phyloP scores from a whole-genome alignment of 129 eudicot genomes.

The Tagetes erecta region DNA sequence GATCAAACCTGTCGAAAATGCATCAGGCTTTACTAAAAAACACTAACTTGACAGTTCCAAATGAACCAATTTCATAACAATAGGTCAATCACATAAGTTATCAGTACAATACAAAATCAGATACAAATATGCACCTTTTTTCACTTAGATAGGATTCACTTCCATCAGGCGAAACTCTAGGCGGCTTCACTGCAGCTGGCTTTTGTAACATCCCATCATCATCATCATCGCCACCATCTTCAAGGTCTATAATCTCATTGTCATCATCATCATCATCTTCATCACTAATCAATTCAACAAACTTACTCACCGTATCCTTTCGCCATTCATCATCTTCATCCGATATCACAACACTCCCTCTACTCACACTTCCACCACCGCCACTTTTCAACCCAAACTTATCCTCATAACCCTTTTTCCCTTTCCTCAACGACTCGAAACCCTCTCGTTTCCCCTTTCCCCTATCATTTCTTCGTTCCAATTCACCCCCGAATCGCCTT shows the following conservation, averaged over 20 bases:
- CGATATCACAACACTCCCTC: slow-evolving; percentile 31
- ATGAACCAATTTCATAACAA: too few species aligned
- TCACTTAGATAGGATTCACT: too few species aligned
- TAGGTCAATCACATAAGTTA: too few species aligned
- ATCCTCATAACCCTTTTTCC: slow-evolving; percentile 12
- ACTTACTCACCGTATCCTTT: slow-evolving; percentile 32
- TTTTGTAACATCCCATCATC: slow-evolving; percentile 31
- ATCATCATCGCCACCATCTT: slow-evolving; percentile 25
- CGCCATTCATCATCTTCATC: slow-evolving; percentile 42
- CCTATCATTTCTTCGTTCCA: slow-evolving; percentile 27
- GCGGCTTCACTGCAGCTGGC: slow-evolving; percentile 21
- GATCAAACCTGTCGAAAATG: too few species aligned
- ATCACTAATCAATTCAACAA: slow-evolving; percentile 58
- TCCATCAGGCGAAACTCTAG: too few species aligned
- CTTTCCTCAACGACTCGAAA: slow-evolving; percentile 1
- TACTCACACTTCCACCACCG: slow-evolving; percentile 33
- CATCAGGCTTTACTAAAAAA: too few species aligned
- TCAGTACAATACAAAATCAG: too few species aligned
- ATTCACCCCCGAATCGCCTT: too few species aligned
- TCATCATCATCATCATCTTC: slow-evolving; percentile 48
- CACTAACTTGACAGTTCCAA: too few species aligned
- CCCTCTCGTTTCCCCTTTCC: slow-evolving; percentile 11
- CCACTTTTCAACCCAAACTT: slow-evolving; percentile 32
- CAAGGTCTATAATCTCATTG: slow-evolving; percentile 12
- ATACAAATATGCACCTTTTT: too few species aligned